Conservation (phyloP, 495 filamentous ascomycete genomes). For the Neurospora sp. region DNA sequence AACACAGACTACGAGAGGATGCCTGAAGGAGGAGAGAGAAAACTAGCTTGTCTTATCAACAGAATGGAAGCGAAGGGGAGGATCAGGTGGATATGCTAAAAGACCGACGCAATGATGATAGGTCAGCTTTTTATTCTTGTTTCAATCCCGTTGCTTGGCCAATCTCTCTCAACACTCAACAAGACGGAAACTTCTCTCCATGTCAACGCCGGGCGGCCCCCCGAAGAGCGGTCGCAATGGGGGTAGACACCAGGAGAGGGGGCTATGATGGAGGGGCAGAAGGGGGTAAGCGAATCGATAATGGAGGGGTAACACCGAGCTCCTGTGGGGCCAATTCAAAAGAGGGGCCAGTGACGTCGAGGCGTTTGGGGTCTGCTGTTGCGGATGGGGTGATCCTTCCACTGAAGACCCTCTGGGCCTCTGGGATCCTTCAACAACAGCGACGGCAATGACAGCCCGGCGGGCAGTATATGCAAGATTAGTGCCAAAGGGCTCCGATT, state of each 20-base stretch:
- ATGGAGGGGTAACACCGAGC: not conserved
- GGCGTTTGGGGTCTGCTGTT: not conserved
- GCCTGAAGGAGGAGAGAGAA: not conserved
- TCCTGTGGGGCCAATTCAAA: not conserved
- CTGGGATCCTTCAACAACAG: not conserved
- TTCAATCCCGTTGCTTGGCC: not conserved
- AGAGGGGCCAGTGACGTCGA: not conserved
- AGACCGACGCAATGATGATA: not conserved
- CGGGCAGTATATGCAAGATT: not conserved
- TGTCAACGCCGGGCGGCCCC: not conserved
- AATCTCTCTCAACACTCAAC: not conserved
- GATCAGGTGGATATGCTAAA: not conserved
- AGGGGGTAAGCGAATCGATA: not conserved
- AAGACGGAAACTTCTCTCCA: not conserved
- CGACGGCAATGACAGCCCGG: not conserved
- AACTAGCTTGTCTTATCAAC: not conserved
- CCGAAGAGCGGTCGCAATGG: not conserved
- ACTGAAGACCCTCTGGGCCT: not conserved
- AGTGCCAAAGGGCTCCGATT: not conserved
- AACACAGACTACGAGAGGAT: not conserved
- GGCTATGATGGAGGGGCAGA: not conserved
- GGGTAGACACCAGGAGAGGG: no score
- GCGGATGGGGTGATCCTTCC: not conserved
- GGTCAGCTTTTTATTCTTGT: not conserved
- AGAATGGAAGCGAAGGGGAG: not conserved